Conservation (phyloP, 768 basidiomycete species). For the Pleurotus salmoneostramineus region DNA sequence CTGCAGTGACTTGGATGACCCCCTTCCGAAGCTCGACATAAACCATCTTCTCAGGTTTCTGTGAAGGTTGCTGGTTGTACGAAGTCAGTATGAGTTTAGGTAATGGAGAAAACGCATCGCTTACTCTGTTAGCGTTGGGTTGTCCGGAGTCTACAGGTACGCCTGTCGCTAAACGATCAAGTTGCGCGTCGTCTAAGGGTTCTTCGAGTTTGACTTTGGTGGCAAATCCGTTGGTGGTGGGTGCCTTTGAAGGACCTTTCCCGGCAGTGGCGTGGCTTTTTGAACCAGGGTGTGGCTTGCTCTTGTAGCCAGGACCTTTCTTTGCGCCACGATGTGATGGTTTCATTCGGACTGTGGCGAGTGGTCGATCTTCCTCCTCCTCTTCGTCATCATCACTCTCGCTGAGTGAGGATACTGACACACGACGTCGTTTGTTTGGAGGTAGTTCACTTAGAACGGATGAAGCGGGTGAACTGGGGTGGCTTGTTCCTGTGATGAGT, state of each 20-base stretch:
- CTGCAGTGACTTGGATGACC: constrained; percentile 78
- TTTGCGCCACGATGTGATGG: constrained; percentile 43
- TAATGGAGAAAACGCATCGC: constrained; percentile 15
- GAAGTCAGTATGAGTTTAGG: background rate
- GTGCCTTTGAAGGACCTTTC: constrained; percentile 38
- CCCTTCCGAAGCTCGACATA: constrained; percentile 76
- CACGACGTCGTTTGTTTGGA: constrained; percentile 47
- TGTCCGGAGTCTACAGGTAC: constrained; percentile 68
- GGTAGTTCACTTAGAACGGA: constrained; percentile 47
- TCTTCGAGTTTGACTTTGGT: constrained; percentile 70
- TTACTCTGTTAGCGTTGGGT: constrained; percentile 41
- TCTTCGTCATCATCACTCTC: constrained; percentile 46
- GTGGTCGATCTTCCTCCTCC: constrained; percentile 57
- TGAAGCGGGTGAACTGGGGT: constrained; percentile 39
- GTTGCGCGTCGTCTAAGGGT: constrained; percentile 73
- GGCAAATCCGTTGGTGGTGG: constrained; percentile 32
- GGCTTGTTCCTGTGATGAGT: background rate
- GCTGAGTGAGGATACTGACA: constrained; percentile 51
- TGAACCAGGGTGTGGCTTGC: constrained; percentile 56
- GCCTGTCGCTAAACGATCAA: constrained; percentile 75
- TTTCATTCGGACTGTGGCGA: constrained; percentile 40
- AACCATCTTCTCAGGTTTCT: constrained; percentile 73
- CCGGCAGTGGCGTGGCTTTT: constrained; percentile 28
- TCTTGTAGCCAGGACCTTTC: constrained; percentile 52
- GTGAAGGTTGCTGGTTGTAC: constrained; percentile 37